Evolutionary conservation across 2,329 filamentous ascomycete species (phyloP).

Genomic region (Aspergillus aculeatinus): DNA sequence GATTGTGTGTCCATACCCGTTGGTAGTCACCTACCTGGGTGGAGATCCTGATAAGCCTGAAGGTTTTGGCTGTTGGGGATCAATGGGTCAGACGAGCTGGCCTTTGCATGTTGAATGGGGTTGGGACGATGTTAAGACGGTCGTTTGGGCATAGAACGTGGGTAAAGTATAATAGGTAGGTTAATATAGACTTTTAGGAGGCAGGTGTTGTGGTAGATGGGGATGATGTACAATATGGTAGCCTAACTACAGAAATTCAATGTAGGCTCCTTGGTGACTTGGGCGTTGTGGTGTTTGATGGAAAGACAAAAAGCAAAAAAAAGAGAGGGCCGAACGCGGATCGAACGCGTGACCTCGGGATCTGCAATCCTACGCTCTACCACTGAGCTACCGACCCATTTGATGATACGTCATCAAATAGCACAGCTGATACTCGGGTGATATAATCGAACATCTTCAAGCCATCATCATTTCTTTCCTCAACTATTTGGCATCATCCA

Average conservation of each 20-base stretch:
- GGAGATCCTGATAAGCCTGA: neutral
- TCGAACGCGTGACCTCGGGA: constrained; percentile 11
- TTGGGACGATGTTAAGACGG: too few species aligned
- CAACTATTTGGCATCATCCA: neutral
- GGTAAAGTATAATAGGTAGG: too few species aligned
- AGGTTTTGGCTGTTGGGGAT: neutral
- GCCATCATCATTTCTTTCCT: neutral
- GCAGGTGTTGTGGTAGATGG: too few species aligned
- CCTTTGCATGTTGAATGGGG: too few species aligned
- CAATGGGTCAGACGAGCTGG: too few species aligned
- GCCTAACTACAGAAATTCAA: too few species aligned
- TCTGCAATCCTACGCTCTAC: constrained; percentile 10
- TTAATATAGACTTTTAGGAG: too few species aligned
- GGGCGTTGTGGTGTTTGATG: too few species aligned
- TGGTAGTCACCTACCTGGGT: neutral
- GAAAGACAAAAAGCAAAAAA: neutral
- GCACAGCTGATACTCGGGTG: rapidly evolving
- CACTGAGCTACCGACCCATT: constrained; percentile 8
- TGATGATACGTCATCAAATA: neutral
- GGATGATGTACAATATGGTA: too few species aligned
- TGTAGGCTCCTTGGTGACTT: too few species aligned
- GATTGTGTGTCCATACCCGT: neutral
- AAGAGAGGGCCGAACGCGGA: constrained; percentile 9
- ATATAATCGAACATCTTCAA: neutral
- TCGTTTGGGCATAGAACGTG: too few species aligned